A percentile compares a stretch with the other conserved stretches of the same genome.
phyloP scores from a whole-genome alignment of 2,329 filamentous ascomycete genomes.

The Nannizzia gypsea region DNA sequence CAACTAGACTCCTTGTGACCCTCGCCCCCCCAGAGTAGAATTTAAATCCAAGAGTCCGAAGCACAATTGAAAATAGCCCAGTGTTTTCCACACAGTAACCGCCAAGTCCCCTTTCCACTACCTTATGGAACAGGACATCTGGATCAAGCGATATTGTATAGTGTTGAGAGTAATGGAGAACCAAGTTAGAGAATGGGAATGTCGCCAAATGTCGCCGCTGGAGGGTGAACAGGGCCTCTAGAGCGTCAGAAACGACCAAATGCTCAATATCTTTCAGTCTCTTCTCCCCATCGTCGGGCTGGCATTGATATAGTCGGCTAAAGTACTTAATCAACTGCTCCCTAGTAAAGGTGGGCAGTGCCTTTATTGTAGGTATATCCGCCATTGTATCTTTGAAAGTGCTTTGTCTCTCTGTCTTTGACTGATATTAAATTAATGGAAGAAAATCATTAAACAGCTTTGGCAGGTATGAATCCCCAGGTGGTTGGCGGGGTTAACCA shows the following conservation, averaged over 20 bases:
- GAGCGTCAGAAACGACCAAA: constrained; percentile 21
- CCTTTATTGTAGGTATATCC: background rate
- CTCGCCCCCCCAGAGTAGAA: constrained; percentile 47
- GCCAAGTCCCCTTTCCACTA: constrained; percentile 40
- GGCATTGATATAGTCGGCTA: constrained; percentile 19
- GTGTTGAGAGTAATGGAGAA: constrained; percentile 43
- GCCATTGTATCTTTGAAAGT: background rate
- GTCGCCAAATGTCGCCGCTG: constrained; percentile 36
- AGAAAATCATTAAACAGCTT: too few species aligned
- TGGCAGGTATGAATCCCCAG: too few species aligned
- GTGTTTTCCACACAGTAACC: constrained; percentile 54
- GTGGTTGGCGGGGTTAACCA: too few species aligned
- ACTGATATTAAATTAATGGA: background rate
- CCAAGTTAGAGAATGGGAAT: constrained; percentile 48
- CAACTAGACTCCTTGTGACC: constrained; percentile 27
- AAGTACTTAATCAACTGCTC: constrained; percentile 29
- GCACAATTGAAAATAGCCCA: constrained; percentile 39
- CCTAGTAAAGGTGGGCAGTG: constrained; percentile 24
- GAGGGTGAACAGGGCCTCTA: constrained; percentile 24
- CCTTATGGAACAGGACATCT: constrained; percentile 41
- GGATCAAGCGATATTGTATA: constrained; percentile 40
- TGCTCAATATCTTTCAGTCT: constrained; percentile 21
- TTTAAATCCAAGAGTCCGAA: constrained; percentile 41
- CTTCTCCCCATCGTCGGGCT: constrained; percentile 11
- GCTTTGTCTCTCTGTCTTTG: background rate